Base-by-base conservation (phyloP, 192 early-diverging fungal genomes). In the Backusella liffmaniae region DNA sequence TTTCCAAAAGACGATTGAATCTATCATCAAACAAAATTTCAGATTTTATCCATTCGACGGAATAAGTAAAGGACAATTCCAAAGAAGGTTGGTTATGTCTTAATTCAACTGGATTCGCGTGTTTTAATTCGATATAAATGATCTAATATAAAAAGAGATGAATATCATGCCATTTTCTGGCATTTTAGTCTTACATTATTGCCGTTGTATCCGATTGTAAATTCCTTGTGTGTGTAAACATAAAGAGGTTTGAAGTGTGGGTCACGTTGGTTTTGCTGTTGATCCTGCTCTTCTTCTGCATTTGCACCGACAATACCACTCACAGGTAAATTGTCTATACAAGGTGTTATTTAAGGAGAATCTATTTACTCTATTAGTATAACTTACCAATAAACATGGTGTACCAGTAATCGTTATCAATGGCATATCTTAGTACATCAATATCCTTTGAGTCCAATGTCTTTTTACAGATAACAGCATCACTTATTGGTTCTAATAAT, bases 51-150 rank as follows among this genome's bases (percentile, higher is more conserved):
- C 91, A 96, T 16, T 80, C 73, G 9, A 95, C 90, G n/a, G 89
- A 90, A 74, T 92, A 95, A 0, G 91, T 92, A 81, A 95, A 96
- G 10, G 86, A 75, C 35, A 94, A 37, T 26, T 82, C 69, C 2
- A 85, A 37, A 29, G 76, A 68, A 13, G 72, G 56, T 4, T 65
- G 44, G 4, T 80, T 67, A 15, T 65, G 73, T 46, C 30, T 74
- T 35, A 89, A 66, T 16, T 70, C 68, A 4, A 88, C 66, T 1
- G 80, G 86, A 21, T 79, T 77, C 15, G 62, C 77, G 12, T 75
- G 80, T 36, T 70, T 73, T 35, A 92, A 82, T 21, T 82, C 77
- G 0, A 89, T 84, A 30, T 81, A 78, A 62, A 91, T 87, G 49
- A 91, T 86, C 80, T 92, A 66, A n/a, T 7, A 51, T 37, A 29